Evolutionary conservation across 345 rosid genomes (phyloP), one percentile per base, ranked within the genome.

Genomic region (Leavenworthia alabamica): DNA sequence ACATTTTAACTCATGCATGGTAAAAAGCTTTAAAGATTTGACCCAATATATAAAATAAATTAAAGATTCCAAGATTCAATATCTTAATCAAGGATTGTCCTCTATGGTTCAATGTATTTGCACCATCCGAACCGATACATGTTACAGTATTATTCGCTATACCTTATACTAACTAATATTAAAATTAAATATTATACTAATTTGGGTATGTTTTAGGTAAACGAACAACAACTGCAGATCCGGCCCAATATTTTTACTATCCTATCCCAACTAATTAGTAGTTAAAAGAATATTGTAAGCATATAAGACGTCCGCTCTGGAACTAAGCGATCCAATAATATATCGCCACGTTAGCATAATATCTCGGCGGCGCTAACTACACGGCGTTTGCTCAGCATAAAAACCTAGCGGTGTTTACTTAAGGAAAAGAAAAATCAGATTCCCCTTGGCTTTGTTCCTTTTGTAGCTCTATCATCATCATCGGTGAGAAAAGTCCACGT

Each of bases 291-390:
- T n/a, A n/a, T n/a, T n/a, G n/a, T n/a, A n/a, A n/a, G n/a, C n/a
- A n/a, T n/a, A n/a, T n/a, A n/a, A n/a, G 32, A 12, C 11, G 40
- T 42, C 10, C 5, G 12, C 40, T 29, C 10, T 17, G 4, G 62
- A 10, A 5, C 26, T 8, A 50, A 16, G 2, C 4, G 2, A 16
- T 15, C 55, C 71, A 55, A 56, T 49, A 13, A 41, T 2, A 5
- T 10, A 0, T 22, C 3, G 60, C 28, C 66, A 59, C 66, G 52
- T 14, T 0, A 59, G 19, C 28, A 48, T 0, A 5, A 58, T 35
- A 31, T 40, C 44, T 40, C 27, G 59, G 43, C 66, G 72, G 72
- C 59, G 60, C 66, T 66, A 67, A 67, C 72, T 58, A 67, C 72
- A 59, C 66, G 72, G 66, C 66, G 72, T 67, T 67, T 50, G 53